Evolutionary conservation across 805 yeast species (phyloP).

Genomic region (Monosporozyma solicola): DNA sequence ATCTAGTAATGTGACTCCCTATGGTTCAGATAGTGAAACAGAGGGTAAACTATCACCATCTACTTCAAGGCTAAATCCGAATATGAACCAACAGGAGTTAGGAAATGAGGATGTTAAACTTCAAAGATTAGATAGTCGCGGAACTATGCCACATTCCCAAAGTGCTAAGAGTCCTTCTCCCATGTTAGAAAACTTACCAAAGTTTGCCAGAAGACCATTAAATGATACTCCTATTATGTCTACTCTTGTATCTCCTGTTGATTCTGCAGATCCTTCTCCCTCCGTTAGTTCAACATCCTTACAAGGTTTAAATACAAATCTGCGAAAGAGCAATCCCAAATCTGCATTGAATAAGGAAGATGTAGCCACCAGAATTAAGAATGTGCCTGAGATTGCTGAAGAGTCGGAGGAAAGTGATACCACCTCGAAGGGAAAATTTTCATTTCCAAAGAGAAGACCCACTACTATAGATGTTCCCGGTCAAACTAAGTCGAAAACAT

Average conservation of each 20-base stretch:
- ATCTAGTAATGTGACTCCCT: constrained; percentile 3
- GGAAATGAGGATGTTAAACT: not conserved
- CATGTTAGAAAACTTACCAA: constrained; percentile 31
- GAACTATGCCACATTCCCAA: not conserved
- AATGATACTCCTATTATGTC: constrained; percentile 68
- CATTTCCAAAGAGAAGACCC: constrained; percentile 43
- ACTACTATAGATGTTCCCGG: constrained; percentile 91
- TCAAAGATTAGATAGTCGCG: not conserved
- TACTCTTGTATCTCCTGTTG: constrained; percentile 44
- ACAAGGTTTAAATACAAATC: not conserved
- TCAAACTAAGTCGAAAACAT: constrained; percentile 66
- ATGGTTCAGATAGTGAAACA: constrained; percentile 5
- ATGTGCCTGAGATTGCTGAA: not conserved
- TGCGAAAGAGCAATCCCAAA: not conserved
- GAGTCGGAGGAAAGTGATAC: not conserved
- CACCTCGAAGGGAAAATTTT: constrained; percentile 14
- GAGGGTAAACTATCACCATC: constrained; percentile 3
- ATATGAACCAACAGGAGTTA: not conserved
- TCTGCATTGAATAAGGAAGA: not conserved
- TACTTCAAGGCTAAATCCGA: not conserved
- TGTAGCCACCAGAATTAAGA: not conserved
- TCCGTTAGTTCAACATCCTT: constrained; percentile 14
- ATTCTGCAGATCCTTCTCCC: constrained; percentile 27
- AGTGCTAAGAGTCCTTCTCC: constrained; percentile 3
- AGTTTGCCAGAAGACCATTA: constrained; percentile 60